Evolutionary conservation across 768 basidiomycete species (phyloP).

Genomic region (Russula vinacea): DNA sequence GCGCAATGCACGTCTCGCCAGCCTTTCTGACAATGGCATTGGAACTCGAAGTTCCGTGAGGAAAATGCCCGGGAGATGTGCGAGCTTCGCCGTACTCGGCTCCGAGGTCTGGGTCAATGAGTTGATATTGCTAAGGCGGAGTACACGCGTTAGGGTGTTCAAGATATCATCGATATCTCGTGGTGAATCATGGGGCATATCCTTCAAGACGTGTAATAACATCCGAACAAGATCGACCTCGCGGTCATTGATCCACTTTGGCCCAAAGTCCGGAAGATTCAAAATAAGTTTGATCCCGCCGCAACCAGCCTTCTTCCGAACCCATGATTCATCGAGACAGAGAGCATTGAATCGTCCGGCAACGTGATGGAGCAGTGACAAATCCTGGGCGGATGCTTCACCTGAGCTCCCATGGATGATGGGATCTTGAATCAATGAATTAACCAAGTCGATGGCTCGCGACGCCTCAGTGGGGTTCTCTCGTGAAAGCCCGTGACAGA

Average conservation of each 20-base stretch:
- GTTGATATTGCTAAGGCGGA: conserved; percentile 57
- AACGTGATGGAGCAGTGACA: conserved; percentile 74
- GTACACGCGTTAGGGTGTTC: conserved; percentile 66
- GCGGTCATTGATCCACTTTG: conserved; percentile 78
- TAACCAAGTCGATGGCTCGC: conserved; percentile 58
- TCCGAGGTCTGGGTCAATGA: conserved; percentile 45
- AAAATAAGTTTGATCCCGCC: conserved; percentile 81
- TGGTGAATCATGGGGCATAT: conserved; percentile 87
- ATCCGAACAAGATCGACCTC: conserved; percentile 89
- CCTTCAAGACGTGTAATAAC: conserved; percentile 87
- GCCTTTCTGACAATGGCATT: conserved; percentile 82
- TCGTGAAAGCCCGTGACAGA: conserved; percentile 72
- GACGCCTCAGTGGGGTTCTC: conserved; percentile 58
- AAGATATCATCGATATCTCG: conserved; percentile 75
- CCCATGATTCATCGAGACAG: conserved; percentile 91
- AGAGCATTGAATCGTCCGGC: conserved; percentile 79
- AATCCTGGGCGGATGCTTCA: conserved; percentile 50
- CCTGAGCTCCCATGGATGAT: conserved; percentile 51
- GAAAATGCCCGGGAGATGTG: conserved; percentile 76
- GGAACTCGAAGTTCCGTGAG: conserved; percentile 87
- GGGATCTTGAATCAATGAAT: conserved; percentile 63
- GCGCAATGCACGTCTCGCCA: conserved; percentile 73
- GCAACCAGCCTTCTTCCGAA: conserved; percentile 84
- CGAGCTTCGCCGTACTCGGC: conserved; percentile 45
- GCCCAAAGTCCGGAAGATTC: conserved; percentile 62